These are phyloP conservation scores for Botrytis paeoniae DNA, from an alignment of 2,329 filamentous ascomycete genomes.

Conservation along the genomic window DNA sequence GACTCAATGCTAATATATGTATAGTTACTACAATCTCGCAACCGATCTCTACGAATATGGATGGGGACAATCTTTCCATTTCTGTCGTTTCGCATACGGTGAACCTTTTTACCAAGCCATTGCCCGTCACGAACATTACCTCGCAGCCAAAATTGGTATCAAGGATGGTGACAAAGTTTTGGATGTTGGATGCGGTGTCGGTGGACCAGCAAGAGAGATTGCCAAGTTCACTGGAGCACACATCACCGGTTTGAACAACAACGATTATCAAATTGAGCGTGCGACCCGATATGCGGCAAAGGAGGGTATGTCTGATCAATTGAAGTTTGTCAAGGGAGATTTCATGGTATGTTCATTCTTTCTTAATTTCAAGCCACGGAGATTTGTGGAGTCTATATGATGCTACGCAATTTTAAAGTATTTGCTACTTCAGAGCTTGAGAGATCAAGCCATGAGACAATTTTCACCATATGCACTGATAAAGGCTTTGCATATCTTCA, in stretches of 20 bases:
- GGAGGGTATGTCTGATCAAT: conserved; percentile 75
- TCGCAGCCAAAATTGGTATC: conserved; percentile 84
- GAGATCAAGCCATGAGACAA: conserved; percentile 10
- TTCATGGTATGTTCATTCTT: conserved; percentile 66
- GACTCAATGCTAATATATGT: conserved; percentile 27
- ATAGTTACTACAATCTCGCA: conserved; percentile 92
- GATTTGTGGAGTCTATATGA: conserved; percentile 1
- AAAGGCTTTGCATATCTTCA: not conserved
- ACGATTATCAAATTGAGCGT: conserved; percentile 97
- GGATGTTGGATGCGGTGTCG: conserved; percentile 95
- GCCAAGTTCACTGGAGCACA: conserved; percentile 91
- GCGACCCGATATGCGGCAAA: conserved; percentile 81
- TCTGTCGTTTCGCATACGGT: conserved; percentile 85
- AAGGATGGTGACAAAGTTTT: conserved; percentile 84
- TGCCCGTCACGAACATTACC: conserved; percentile 95
- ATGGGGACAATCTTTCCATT: conserved; percentile 96
- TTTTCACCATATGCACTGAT: not conserved
- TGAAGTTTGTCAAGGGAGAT: conserved; percentile 88
- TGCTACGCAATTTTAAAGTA: conserved; percentile 9
- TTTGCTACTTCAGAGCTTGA: conserved; percentile 15
- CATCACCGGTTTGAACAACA: conserved; percentile 94
- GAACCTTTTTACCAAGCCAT: conserved; percentile 90
- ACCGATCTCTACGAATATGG: conserved; percentile 96
- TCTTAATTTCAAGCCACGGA: not conserved
- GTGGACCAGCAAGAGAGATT: conserved; percentile 92